phyloP scores from a whole-genome alignment of 331 rosid genomes.

The Ulmus americana region DNA sequence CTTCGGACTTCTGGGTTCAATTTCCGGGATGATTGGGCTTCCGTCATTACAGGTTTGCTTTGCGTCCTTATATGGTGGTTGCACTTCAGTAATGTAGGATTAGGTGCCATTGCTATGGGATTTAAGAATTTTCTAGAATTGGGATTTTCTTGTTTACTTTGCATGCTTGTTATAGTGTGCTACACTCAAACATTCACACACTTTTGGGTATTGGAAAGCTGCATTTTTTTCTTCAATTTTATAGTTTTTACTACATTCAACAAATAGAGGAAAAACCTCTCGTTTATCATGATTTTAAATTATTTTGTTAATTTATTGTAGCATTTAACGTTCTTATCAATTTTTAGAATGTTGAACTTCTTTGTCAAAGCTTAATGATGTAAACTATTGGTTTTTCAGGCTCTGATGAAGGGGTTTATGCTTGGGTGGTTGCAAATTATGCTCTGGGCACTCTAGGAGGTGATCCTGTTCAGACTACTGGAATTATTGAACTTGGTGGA shows the following conservation, averaged over 20 bases:
- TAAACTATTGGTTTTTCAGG: constrained; percentile 38
- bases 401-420: constrained; percentile 88
- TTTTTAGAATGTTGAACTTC: constrained; percentile 8
- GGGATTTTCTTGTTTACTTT: background rate
- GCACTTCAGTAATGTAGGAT: background rate
- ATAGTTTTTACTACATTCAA: background rate
- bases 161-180: background rate
- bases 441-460: constrained; percentile 87
- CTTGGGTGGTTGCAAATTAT: constrained; percentile 91
- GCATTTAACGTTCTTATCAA: background rate
- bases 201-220: background rate
- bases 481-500: constrained; percentile 92
- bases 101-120: background rate
- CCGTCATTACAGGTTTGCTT: constrained; percentile 65
- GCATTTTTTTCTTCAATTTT: background rate
- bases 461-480: constrained; percentile 69
- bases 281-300: background rate
- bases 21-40: constrained; percentile 82
- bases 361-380: background rate
- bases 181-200: background rate
- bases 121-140: background rate
- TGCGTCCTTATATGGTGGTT: background rate
- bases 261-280: background rate
- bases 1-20: constrained; percentile 54
- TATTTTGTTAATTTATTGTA: background rate